phyloP scores from a whole-genome alignment of 305 asterid species.

The Fraxinus sp. region DNA sequence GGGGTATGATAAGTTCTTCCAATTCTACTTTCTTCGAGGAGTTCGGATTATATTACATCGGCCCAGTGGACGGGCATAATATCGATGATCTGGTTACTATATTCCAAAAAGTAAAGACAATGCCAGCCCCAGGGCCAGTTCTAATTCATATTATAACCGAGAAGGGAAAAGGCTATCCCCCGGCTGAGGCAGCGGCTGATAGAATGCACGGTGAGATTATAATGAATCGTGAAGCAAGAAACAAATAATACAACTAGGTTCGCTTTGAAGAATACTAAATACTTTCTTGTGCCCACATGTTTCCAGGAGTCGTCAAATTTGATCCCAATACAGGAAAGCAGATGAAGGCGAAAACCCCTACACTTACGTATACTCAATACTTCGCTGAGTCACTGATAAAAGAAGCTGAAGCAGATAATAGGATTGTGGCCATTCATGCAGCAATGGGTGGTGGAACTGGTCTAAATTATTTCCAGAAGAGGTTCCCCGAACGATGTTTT shows the following conservation, averaged over 20 bases:
- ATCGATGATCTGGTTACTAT: constrained; percentile 50
- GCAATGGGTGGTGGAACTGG: constrained; percentile 88
- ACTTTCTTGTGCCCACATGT: not conserved
- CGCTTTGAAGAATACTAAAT: not conserved
- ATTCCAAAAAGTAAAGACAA: constrained; percentile 47
- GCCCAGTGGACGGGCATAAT: constrained; percentile 60
- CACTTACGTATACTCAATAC: constrained; percentile 53
- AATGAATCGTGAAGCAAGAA: not conserved
- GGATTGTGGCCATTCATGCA: constrained; percentile 62
- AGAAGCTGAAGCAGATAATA: constrained; percentile 57
- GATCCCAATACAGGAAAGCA: constrained; percentile 56
- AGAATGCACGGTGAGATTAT: constrained; percentile 56
- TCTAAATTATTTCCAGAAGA: constrained; percentile 54
- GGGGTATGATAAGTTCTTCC: constrained; percentile 39
- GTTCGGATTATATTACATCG: constrained; percentile 56
- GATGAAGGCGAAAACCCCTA: constrained; percentile 31
- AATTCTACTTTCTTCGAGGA: constrained; percentile 58
- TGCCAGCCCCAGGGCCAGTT: constrained; percentile 60
- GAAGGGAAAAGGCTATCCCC: constrained; percentile 70
- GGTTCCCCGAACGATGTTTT: constrained; percentile 59
- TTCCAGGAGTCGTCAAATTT: constrained; percentile 59
- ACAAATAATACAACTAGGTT: not conserved
- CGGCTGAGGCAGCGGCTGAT: constrained; percentile 61
- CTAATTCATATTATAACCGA: constrained; percentile 55
- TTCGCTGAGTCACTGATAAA: constrained; percentile 56